Conservation (phyloP, 495 filamentous ascomycete genomes). For the Xylaria palmicola region DNA sequence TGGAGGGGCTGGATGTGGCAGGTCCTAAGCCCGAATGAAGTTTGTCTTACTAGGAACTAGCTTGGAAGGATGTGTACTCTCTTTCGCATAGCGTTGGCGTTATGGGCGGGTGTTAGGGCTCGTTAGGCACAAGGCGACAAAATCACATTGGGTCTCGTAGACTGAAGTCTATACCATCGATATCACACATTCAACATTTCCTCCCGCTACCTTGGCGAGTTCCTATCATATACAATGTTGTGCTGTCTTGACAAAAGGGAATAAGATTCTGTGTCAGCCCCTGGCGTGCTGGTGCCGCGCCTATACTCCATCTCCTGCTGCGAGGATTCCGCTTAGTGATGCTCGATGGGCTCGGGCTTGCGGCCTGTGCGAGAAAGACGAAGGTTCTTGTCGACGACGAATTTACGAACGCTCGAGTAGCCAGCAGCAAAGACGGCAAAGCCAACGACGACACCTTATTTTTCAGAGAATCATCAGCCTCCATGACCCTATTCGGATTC, state of each 20-base stretch:
- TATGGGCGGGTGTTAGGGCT: constrained; percentile 23
- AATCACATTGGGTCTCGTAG: constrained; percentile 20
- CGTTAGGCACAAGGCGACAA: constrained; percentile 10
- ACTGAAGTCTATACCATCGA: constrained; percentile 27
- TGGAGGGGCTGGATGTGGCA: constrained; percentile 90
- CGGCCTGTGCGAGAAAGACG: constrained; percentile 65
- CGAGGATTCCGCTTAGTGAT: constrained; percentile 32
- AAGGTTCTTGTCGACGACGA: constrained; percentile 86
- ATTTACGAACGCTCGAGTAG: constrained; percentile 79
- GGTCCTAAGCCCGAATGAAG: constrained; percentile 78
- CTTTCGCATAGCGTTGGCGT: constrained; percentile 48
- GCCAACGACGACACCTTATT: constrained; percentile 77
- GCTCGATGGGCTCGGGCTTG: constrained; percentile 35
- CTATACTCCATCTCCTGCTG: background rate
- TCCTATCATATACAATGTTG: constrained; percentile 32
- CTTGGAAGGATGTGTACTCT: constrained; percentile 7
- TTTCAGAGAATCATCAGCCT: constrained; percentile 18
- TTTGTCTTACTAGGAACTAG: background rate
- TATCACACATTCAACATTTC: constrained; percentile 27
- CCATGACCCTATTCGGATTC: background rate
- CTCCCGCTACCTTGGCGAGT: constrained; percentile 18
- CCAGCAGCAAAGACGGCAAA: constrained; percentile 63
- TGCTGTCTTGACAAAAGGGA: constrained; percentile 25
- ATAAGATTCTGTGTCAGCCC: constrained; percentile 15
- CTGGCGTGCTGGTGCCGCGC: constrained; percentile 10